Conservation (phyloP, 805 yeast species). For the Yarrowia keelungensis region DNA sequence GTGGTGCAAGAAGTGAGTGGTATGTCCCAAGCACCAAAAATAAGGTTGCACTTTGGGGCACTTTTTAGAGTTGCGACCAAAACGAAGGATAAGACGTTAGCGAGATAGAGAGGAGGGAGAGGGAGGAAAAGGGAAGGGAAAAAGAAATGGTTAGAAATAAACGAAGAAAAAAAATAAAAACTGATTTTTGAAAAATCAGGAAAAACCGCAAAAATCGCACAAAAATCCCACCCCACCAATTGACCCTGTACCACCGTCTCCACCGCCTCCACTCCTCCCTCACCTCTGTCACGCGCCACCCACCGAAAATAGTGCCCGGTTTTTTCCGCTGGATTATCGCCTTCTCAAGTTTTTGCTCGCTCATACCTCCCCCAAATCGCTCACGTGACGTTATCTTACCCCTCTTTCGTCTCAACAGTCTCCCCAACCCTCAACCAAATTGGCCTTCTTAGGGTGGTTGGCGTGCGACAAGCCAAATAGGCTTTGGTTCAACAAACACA, state of each 20-base stretch:
- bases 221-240: not conserved
- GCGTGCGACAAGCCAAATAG: slow-evolving; percentile 19
- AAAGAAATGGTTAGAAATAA: too few species aligned
- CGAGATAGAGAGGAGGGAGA: not conserved
- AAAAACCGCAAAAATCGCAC: not conserved
- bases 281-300: not conserved
- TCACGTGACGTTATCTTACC: not conserved
- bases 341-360: too few species aligned
- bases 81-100: slow-evolving; percentile 31
- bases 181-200: not conserved
- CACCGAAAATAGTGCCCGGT: not conserved
- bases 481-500: slow-evolving; percentile 21
- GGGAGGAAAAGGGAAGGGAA: too few species aligned
- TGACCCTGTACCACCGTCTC: not conserved
- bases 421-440: slow-evolving; percentile 9
- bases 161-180: too few species aligned
- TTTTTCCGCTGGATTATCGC: not conserved
- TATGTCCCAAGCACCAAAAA: too few species aligned
- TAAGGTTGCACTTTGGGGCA: not conserved
- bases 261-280: too few species aligned
- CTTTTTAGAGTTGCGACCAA: slow-evolving; percentile 12
- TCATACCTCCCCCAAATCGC: too few species aligned
- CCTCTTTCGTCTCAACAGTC: slow-evolving; percentile 21
- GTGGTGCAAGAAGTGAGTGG: too few species aligned
- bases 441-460: slow-evolving; percentile 10